Evolutionary conservation across 768 basidiomycete species (phyloP), one percentile per base, ranked within the genome.

Genomic region (Serendipita indica): DNA sequence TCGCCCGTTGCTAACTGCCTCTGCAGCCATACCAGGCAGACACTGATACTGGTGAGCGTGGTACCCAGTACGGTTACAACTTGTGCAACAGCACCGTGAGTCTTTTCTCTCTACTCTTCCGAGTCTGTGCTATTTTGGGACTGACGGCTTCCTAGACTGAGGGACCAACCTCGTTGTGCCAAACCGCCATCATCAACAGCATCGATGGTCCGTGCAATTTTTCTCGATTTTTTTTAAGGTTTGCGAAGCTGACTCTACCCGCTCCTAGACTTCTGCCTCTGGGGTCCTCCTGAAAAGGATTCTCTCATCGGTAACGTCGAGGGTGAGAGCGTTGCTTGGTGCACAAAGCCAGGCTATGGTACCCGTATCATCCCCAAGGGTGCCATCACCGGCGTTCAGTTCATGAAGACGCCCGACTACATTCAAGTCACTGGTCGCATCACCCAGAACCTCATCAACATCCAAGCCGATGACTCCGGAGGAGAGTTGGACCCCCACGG

Each of bases 281-380:
- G 81, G 80, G 81, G 74, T 30, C 77, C 82, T 0, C 78, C 81
- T 1, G 62, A 74, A n/a, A 71, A 76, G 2, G 69, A 70, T 58
- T 72, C 75, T 13, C 68, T 71, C 16, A 81, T 90, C 41, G 82
- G 76, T 33, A 75, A 84, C 60, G 77, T 77, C 2, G 89, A 91
- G 66, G 81, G 77, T 79, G 72, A 79, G 66, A 81, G 79, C 65
- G 83, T 90, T 7, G 80, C 86, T 1, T 91, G 79, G 77, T 91
- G 86, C 71, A 79, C 81, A n/a, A 79, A 83, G 81, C 67, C 71
- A 62, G 79, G 78, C 3, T 79, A 77, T 58, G 88, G 88, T 2
- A 81, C 84, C 2, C 83, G 89, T 60, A 65, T 83, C 57, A 86
- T 90, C 33, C 85, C 84, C n/a, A 69, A 66, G 0, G 82, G 82